Conservation (phyloP, 2,329 filamentous ascomycete genomes). For the Ilyonectria robusta region DNA sequence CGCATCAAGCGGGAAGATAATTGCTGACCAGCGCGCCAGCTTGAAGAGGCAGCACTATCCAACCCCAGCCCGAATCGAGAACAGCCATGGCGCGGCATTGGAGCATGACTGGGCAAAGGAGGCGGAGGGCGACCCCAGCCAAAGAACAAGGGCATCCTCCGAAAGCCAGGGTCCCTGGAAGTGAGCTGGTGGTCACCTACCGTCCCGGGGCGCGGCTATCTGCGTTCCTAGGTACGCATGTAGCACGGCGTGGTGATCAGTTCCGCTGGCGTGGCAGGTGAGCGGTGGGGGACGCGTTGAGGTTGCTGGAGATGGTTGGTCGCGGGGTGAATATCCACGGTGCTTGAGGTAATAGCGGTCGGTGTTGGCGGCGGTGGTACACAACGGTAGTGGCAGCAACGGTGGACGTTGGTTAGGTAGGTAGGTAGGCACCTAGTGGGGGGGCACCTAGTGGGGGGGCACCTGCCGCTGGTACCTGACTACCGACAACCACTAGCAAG, state of each 20-base stretch:
- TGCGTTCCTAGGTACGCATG: background rate
- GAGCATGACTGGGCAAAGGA: background rate
- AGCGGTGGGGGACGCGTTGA: background rate
- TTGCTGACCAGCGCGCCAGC: background rate
- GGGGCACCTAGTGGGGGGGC: slow-evolving; percentile 7
- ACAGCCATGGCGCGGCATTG: background rate
- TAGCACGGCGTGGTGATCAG: too few species aligned
- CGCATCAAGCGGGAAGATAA: slow-evolving; percentile 9
- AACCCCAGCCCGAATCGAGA: background rate
- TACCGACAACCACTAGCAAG: slow-evolving; percentile 3
- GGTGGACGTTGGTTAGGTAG: slow-evolving; percentile 4
- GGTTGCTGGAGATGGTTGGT: background rate
- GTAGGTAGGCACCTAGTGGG: background rate
- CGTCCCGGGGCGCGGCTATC: background rate
- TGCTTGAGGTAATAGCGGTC: slow-evolving; percentile 5
- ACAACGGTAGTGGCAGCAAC: slow-evolving; percentile 7
- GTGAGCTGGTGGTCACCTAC: background rate
- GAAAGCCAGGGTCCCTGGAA: background rate
- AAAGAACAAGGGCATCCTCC: background rate
- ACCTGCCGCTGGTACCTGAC: slow-evolving; percentile 21
- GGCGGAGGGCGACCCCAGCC: background rate
- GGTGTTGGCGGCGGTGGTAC: background rate
- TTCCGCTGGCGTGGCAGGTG: too few species aligned
- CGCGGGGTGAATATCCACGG: background rate
- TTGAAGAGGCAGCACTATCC: background rate